Base-by-base conservation (phyloP, 805 yeast genomes). In the Candida mattraensis region DNA sequence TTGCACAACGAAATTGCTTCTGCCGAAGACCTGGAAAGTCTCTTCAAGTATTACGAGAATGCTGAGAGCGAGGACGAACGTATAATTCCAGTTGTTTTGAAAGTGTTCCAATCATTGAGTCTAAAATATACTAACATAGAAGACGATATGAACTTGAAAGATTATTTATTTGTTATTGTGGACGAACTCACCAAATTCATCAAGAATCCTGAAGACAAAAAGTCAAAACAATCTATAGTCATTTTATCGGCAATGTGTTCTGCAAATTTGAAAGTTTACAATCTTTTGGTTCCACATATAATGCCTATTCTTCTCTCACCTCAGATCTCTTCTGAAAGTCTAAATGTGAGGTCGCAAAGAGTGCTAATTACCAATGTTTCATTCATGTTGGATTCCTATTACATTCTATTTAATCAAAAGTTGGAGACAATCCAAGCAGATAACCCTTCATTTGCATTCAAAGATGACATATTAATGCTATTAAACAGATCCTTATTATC, bases 401-500 rank as follows among this genome's bases (percentile, higher is more conserved):
- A 60, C 8, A 50, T 52, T n/a, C 64, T 84, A 13, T 71, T 71
- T 47, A 67, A 44, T 29, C 40, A 47, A 19, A 30, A 35, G 7
- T 13, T 18, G 12, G 31, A 26, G 16, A 35, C 16, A 5, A 38
- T 42, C 29, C 37, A 35, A n/a, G 32, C 33, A 9, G 44, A 45
- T 25, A 72, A 70, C 42, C 59, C 67, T 7, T 56, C 85, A 33
- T 47, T 58, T 11, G 47, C 55, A 6, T 74, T 63, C 55, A 80
- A 83, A 43, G 95, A 88, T 50, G 78, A 78, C 24, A 64, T 89
- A 11, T 60, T 88, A 19, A 75, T 80, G 35, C 64, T 82, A 27
- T 57, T 87, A 46, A 78, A 88, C n/a, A 80, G 76, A 51, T 70
- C 86, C 5, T 66, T 89, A 31, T 74, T 82, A 54, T 72, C 83